A percentile compares a stretch with the other conserved stretches of the same genome.
Evolutionary conservation across 306 rosid species (phyloP).

Genomic region (Arachis stenosperma): DNA sequence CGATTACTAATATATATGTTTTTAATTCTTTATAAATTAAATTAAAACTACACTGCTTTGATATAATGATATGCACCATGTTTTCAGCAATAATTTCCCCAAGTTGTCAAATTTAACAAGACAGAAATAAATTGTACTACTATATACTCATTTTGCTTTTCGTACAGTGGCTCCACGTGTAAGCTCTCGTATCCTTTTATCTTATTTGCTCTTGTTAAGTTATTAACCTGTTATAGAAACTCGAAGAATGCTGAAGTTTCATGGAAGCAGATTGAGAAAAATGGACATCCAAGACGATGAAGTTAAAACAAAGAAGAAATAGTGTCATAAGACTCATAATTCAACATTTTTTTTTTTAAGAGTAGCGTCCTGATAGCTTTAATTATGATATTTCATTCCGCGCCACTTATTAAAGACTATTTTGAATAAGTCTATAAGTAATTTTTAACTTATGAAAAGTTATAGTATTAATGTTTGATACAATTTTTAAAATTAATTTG

Average conservation of each 20-base stretch:
- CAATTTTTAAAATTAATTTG: no score
- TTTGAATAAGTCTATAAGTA: no score
- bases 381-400: no score
- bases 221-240: neutral
- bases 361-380: no score
- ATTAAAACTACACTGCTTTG: neutral
- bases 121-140: constrained; percentile 8
- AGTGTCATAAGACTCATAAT: neutral
- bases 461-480: no score
- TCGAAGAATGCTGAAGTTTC: neutral
- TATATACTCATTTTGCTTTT: constrained; percentile 15
- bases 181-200: neutral
- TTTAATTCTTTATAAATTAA: neutral
- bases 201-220: no score
- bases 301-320: neutral
- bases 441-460: no score
- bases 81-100: neutral
- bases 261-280: constrained; percentile 14
- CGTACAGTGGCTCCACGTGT: constrained; percentile 22
- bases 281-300: constrained; percentile 2
- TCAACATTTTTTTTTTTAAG: no score
- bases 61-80: neutral
- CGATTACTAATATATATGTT: neutral
- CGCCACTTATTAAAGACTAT: no score
- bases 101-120: neutral